Conservation (phyloP, 768 basidiomycete genomes). For the Atractiella rhizophila region DNA sequence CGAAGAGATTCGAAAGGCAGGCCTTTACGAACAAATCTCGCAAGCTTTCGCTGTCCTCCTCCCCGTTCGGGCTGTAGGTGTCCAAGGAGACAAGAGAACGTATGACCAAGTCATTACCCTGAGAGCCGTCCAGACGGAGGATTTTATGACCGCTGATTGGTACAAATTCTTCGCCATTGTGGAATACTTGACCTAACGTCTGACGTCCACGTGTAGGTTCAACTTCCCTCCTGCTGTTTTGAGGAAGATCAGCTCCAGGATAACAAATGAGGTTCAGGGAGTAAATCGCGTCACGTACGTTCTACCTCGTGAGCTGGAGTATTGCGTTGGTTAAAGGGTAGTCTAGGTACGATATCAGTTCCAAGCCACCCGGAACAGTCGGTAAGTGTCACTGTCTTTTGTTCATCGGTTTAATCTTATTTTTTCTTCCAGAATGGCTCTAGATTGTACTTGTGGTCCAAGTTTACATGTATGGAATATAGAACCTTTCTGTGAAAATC, state of each 20-base stretch:
- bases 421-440: background rate
- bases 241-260: constrained; percentile 73
- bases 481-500: too few species aligned
- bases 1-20: constrained; percentile 83
- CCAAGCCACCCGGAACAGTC: constrained; percentile 61
- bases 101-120: constrained; percentile 62
- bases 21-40: constrained; percentile 70
- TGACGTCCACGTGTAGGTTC: constrained; percentile 33
- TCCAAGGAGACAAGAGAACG: constrained; percentile 87
- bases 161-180: constrained; percentile 20
- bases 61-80: constrained; percentile 93
- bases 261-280: constrained; percentile 93
- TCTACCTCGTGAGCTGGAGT: too few species aligned
- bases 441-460: too few species aligned
- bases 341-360: constrained; percentile 48
- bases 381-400: background rate
- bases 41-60: constrained; percentile 89
- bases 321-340: constrained; percentile 2
- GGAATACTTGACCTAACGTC: background rate
- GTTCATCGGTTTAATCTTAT: background rate
- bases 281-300: constrained; percentile 78
- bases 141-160: constrained; percentile 99
- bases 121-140: constrained; percentile 87
- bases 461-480: too few species aligned
- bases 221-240: constrained; percentile 81